Conservation (phyloP, 2,329 filamentous ascomycete genomes). For the Botrytis paeoniae region DNA sequence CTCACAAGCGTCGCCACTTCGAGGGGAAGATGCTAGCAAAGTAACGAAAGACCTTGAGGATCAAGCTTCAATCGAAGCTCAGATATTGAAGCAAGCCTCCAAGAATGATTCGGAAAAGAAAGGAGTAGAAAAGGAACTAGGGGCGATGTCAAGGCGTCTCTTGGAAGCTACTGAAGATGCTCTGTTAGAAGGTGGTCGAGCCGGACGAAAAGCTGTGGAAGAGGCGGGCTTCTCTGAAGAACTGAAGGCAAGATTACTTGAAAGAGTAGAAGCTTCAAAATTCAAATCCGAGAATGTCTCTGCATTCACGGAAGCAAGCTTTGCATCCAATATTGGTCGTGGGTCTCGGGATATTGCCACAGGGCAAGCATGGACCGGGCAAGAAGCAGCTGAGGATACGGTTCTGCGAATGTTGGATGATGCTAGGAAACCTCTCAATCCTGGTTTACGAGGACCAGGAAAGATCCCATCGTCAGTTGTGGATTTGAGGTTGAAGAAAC, state of each 20-base stretch:
- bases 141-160: slow-evolving; percentile 53
- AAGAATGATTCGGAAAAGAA: slow-evolving; percentile 10
- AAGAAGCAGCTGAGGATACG: slow-evolving; percentile 70
- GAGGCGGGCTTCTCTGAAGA: slow-evolving; percentile 64
- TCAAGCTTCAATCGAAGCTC: slow-evolving; percentile 23
- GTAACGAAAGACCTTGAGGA: slow-evolving; percentile 18
- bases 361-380: slow-evolving; percentile 72
- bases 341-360: slow-evolving; percentile 67
- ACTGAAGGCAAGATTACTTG: slow-evolving; percentile 55
- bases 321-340: slow-evolving; percentile 59
- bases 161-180: slow-evolving; percentile 63
- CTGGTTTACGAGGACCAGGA: slow-evolving; percentile 47
- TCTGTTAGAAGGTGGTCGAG: slow-evolving; percentile 55
- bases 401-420: slow-evolving; percentile 84
- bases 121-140: slow-evolving; percentile 25
- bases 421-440: slow-evolving; percentile 65
- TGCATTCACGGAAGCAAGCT: slow-evolving; percentile 48
- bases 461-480: slow-evolving; percentile 47
- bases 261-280: slow-evolving; percentile 53
- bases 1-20: slow-evolving; percentile 32
- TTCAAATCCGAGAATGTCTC: slow-evolving; percentile 50
- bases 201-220: slow-evolving; percentile 57
- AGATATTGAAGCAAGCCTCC: slow-evolving; percentile 16
- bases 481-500: slow-evolving; percentile 50
- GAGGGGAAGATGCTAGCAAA: slow-evolving; percentile 21